Evolutionary conservation across 352 stramenopile species (phyloP), one percentile per base, ranked within the genome.

Genomic region (Phytophthora parvispora): DNA sequence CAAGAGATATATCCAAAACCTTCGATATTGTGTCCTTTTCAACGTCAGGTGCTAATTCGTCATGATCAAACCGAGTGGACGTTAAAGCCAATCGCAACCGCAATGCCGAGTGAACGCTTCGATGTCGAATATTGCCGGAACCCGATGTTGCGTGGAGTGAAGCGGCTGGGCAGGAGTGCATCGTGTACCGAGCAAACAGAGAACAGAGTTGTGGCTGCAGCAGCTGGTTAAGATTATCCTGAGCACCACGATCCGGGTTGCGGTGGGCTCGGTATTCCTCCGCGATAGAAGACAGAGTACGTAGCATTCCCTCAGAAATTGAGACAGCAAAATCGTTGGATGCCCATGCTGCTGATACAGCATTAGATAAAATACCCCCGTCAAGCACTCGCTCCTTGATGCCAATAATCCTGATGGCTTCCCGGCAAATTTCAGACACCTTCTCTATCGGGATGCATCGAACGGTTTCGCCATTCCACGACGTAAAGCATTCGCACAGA

Each of bases 51-150:
- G 42, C 28, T 27, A 43, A 29, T 24, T 51, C 43, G 32, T 64
- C 49, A 38, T 24, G n/a, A 42, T 67, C 60, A 42, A 25, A 61
- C 13, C 62, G 53, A 22, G 32, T 60, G 48, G 48, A 67, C 12
- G 55, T 74, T 3, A 48, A 70, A 52, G 72, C 59, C 38, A 76
- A 67, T 13, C 81, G 78, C 52, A 92, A 65, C 4, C 86, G 81
- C 48, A 94, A n/a, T 12, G 86, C 84, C 16, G 84, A 94, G 66
- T 92, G 79, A 36, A 81, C 72, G 45, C 86, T 92, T 64, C 86
- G 72, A 28, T 81, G 66, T 27, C 69, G 73, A 48, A 86, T 65
- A 59, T 80, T 75, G 16, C 45, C 60, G 27, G 40, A 65, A 18
- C 15, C 34, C 64, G 57, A 68, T 9, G 61, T 77, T 45, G 42